Base-by-base conservation (phyloP, 441 rosid species). In the Adansonia gregorii region DNA sequence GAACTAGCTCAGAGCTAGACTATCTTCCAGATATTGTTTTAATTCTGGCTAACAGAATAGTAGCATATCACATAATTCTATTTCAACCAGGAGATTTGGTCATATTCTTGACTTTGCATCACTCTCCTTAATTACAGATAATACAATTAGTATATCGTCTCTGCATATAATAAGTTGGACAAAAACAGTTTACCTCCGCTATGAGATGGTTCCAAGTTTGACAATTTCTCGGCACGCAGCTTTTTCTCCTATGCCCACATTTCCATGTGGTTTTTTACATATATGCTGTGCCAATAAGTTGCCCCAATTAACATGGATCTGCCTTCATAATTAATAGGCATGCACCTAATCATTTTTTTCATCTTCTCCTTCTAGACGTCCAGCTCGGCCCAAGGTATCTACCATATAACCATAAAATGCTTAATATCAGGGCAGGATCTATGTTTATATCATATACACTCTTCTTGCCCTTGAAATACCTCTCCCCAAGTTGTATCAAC, bases 381-480 rank as follows among this genome's bases (percentile, higher is more conserved):
- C 93, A 4, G 93, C 92, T 78, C 90, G 84, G 60, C 92, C 93
- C 73, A 89, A 72, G 61, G 89, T 87, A 81, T 91, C 92, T n/a
- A 89, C 87, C 89, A 89, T 84, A 41, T 92, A 89, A 27, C 93
- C 91, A 69, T 85, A 91, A 31, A 31, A 73, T 91, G 93, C 83
- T 77, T 85, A 54, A 86, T 82, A 58, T 81, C 88, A 9, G 94
- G 89, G 81, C 88, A 9, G 94, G 89, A 71, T 88, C 85, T 43
- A 91, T 74, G 54, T 78, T 67, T 43, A 91, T 74, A 48, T 78
- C 64, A 78, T 89, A 78, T 5, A 61, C 79, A 17, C 64, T 54
- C 86, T 86, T 86, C 97, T 91, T 94, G 81, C 80, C 78, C 82
- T 70, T 84, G 24, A 94, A 93, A 78, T 86, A 86, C 74, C 74